Percentiles rank a stretch among this genome's conserved stretches.
Conservation (phyloP, 495 filamentous ascomycete species). For the Durotheca rogersii region DNA sequence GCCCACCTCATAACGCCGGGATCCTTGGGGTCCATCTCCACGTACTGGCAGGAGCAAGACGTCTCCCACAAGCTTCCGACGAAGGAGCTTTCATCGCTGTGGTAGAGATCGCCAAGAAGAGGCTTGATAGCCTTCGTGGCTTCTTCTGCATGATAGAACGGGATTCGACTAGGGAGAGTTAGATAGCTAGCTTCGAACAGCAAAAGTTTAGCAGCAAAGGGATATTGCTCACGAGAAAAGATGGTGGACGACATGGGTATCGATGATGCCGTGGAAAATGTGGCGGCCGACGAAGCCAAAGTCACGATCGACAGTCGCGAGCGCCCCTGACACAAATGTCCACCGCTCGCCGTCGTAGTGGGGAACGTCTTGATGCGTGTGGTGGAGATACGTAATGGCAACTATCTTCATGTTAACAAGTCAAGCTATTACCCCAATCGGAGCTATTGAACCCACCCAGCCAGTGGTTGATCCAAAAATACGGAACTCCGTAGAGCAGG, state of each 20-base stretch:
- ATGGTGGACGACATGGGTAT: slow-evolving; percentile 67
- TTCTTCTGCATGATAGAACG: slow-evolving; percentile 66
- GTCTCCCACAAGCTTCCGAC: slow-evolving; percentile 22
- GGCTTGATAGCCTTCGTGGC: slow-evolving; percentile 61
- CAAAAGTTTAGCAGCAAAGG: not conserved
- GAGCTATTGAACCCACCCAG: slow-evolving; percentile 39
- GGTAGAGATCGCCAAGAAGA: slow-evolving; percentile 60
- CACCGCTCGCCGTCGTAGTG: slow-evolving; percentile 59
- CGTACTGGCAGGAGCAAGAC: slow-evolving; percentile 23
- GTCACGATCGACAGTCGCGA: slow-evolving; percentile 63
- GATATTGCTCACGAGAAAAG: slow-evolving; percentile 48
- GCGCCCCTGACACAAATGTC: slow-evolving; percentile 63
- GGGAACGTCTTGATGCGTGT: slow-evolving; percentile 60
- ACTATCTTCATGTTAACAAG: slow-evolving; percentile 33
- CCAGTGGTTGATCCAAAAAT: slow-evolving; percentile 65
- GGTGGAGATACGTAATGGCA: slow-evolving; percentile 65
- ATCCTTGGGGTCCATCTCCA: slow-evolving; percentile 26
- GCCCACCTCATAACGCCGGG: slow-evolving; percentile 29
- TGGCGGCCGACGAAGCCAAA: slow-evolving; percentile 63
- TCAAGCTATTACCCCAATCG: not conserved
- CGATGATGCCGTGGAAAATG: slow-evolving; percentile 66
- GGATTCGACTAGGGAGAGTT: slow-evolving; percentile 47
- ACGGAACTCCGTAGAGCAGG: slow-evolving; percentile 55
- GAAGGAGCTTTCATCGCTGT: slow-evolving; percentile 38
- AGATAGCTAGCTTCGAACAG: not conserved